These are phyloP conservation scores for Marchantia paleacea DNA, from an alignment of 225 moss, liverwort and hornwort genomes.

Conservation along the genomic window DNA sequence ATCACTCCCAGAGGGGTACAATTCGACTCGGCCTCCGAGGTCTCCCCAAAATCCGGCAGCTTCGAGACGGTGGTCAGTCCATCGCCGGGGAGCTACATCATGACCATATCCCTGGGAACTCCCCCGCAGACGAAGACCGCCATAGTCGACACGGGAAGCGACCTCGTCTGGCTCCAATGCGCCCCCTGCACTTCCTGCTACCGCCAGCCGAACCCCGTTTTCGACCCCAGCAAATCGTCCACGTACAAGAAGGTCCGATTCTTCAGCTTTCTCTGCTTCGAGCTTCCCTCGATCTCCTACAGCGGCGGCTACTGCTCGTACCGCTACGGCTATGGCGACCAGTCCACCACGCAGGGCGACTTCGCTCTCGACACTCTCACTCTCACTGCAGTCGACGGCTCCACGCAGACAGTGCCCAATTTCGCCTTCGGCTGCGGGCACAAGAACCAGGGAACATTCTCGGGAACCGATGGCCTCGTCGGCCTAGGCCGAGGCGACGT, in stretches of 20 bases:
- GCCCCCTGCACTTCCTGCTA: constrained; percentile 21
- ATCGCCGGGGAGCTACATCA: constrained; percentile 31
- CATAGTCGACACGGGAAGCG: constrained; percentile 36
- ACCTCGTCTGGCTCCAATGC: constrained; percentile 35
- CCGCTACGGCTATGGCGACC: constrained; percentile 31
- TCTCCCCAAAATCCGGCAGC: not conserved
- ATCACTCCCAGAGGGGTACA: too few relatives aligned
- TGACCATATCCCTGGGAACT: constrained; percentile 32
- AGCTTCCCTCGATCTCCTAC: constrained; percentile 19
- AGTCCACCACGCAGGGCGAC: constrained; percentile 29
- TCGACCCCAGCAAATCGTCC: constrained; percentile 19
- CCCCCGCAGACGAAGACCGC: constrained; percentile 30
- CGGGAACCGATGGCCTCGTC: constrained; percentile 32
- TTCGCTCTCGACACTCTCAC: constrained; percentile 27
- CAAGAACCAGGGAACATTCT: constrained; percentile 28
- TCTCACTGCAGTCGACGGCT: constrained; percentile 12
- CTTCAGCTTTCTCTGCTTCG: constrained; percentile 14
- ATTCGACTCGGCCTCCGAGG: too few relatives aligned
- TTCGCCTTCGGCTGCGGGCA: constrained; percentile 36
- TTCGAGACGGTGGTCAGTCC: constrained; percentile 4
- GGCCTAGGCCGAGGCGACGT: constrained; percentile 31
- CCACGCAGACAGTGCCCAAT: constrained; percentile 3
- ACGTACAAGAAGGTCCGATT: constrained; percentile 24
- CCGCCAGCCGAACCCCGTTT: constrained; percentile 16
- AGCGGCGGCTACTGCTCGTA: constrained; percentile 22